Evolutionary conservation across 768 basidiomycete species (phyloP).

Genomic region (Vararia minispora): DNA sequence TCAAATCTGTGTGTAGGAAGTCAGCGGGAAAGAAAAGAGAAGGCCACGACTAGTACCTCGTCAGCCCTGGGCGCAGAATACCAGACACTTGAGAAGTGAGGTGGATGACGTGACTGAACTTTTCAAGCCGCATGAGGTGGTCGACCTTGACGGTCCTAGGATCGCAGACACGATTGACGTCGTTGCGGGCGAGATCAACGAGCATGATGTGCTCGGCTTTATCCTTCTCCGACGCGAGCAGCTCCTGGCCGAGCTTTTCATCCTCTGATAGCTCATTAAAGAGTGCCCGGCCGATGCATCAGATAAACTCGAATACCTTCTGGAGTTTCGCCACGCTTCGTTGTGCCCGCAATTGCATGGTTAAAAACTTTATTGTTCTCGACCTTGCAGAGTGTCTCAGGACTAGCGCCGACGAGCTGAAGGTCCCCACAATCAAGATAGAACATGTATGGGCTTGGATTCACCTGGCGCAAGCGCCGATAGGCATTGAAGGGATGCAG

Average conservation of each 20-base stretch:
- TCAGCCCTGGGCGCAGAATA: slow-evolving; percentile 65
- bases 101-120: slow-evolving; percentile 97
- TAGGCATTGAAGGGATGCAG: slow-evolving; percentile 98
- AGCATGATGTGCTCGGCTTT: slow-evolving; percentile 99
- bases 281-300: slow-evolving; percentile 1
- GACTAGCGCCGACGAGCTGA: slow-evolving; percentile 96
- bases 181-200: slow-evolving; percentile 94
- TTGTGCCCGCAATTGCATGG: slow-evolving; percentile 96
- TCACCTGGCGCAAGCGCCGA: slow-evolving; percentile 84
- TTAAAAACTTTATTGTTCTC: slow-evolving; percentile 87
- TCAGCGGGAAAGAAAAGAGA: background rate
- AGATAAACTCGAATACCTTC: slow-evolving; percentile 49
- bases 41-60: slow-evolving; percentile 43
- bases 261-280: slow-evolving; percentile 58
- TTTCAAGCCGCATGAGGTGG: slow-evolving; percentile 85
- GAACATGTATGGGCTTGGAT: slow-evolving; percentile 99
- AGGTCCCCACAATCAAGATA: slow-evolving; percentile 90
- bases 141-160: slow-evolving; percentile 95
- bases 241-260: slow-evolving; percentile 55
- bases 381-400: slow-evolving; percentile 95
- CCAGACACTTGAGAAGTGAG: slow-evolving; percentile 94
- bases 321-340: slow-evolving; percentile 69
- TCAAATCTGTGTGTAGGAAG: slow-evolving; percentile 57
- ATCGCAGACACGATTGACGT: slow-evolving; percentile 94
- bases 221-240: slow-evolving; percentile 85